These are phyloP conservation scores for Podospora anserina DNA, from an alignment of 495 filamentous ascomycete species.

Conservation along the genomic window DNA sequence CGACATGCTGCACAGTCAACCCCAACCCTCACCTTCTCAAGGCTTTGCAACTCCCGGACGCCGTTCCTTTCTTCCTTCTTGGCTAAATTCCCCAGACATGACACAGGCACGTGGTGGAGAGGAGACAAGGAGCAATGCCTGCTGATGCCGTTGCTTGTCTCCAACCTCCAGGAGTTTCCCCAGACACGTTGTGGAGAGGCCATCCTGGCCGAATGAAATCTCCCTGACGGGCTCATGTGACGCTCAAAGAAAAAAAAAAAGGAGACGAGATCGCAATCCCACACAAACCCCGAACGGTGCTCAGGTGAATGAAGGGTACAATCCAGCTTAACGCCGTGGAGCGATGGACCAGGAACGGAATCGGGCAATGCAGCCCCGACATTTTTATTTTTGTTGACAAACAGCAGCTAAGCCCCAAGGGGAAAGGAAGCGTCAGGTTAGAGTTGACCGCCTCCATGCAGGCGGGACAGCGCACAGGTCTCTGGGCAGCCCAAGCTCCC, in stretches of 20 bases:
- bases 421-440: constrained; percentile 12
- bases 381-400: constrained; percentile 25
- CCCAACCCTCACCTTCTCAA: background rate
- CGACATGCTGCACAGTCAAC: background rate
- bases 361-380: constrained; percentile 15
- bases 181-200: background rate
- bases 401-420: constrained; percentile 17
- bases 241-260: background rate
- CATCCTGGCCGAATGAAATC: background rate
- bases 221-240: background rate
- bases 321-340: background rate
- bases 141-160: background rate
- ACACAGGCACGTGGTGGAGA: background rate
- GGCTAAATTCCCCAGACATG: background rate
- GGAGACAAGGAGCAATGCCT: background rate
- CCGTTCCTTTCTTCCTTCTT: background rate
- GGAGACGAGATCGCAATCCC: background rate
- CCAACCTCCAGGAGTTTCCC: background rate
- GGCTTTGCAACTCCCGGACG: background rate
- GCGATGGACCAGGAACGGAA: constrained; percentile 1
- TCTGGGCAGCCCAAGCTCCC: constrained; percentile 30
- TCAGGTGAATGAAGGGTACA: background rate
- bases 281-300: background rate
- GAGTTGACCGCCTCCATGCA: constrained; percentile 25
- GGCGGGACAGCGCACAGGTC: constrained; percentile 12